Evolutionary conservation across 257 asterid genomes (phyloP), one percentile per base, ranked within the genome.

Genomic region (Nicotiana tabacum): DNA sequence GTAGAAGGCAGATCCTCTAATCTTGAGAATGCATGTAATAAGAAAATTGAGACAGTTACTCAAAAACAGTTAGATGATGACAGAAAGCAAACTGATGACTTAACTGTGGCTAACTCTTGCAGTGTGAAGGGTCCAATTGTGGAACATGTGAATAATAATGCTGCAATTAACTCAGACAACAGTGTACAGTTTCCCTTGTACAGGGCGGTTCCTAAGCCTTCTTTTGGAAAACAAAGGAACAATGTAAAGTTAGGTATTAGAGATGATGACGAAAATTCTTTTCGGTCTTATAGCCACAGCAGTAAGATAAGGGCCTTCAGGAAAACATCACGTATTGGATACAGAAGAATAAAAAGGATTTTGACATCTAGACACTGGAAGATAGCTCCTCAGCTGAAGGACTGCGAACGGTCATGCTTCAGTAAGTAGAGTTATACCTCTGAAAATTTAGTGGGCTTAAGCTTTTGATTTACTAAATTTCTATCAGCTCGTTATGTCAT

Each of bases 231-330:
- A 93, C 97, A 70, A 82, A 86, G 92, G 92, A 88, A 84, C 78
- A 85, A 80, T 92, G 97, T 96, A 90, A 90, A 94, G 77, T 84
- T 96, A 96, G 98, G 97, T 86, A 88, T 85, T 96, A 96, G 97
- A 88, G 97, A 94, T 92, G 98, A 94, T 90, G 98, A 91, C 89
- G 98, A 96, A 77, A 94, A 96, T 88, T 96, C 88, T 87, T 91
- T 88, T 81, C 87, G 98, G 90, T 94, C 91, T 93, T 90, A 89
- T 74, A 90, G 85, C 80, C 70, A 77, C 61, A 81, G 91, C 94
- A 85, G 98, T 91, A 94, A 85, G 88, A 29, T 88, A 82, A 91
- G 94, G 91, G 88, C 91, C 72, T 91, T 87, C 79, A 89, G 91
- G 92, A 90, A 88, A 74, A 95, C 88, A 81, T 87, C 93, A 46